Evolutionary conservation across 208 protist genomes (phyloP).

Genomic region (Acanthamoeba culbertsoni): DNA sequence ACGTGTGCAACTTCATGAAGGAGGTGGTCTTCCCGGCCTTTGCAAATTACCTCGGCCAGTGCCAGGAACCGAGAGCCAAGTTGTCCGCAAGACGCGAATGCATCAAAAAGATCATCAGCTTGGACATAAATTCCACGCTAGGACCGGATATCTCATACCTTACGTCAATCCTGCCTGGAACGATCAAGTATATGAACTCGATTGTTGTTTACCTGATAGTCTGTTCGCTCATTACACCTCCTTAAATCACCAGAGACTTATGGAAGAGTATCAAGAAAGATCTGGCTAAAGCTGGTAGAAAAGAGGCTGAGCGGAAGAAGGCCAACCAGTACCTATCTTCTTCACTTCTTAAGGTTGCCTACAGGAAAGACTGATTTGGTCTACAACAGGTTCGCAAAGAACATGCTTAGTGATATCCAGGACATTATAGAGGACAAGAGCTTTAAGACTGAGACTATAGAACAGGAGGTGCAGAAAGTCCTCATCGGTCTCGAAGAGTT

Average conservation of each 20-base stretch:
- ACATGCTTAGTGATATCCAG: neutral
- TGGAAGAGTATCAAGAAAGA: conserved; percentile 35
- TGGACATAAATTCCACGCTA: neutral
- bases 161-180: neutral
- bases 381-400: neutral
- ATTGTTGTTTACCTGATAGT: neutral
- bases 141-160: neutral
- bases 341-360: neutral
- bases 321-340: neutral
- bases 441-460: neutral
- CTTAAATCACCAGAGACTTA: neutral
- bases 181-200: neutral
- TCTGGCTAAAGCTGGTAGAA: neutral
- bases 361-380: neutral
- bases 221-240: neutral
- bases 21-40: conserved; percentile 18
- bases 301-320: neutral
- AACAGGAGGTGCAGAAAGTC: neutral
- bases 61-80: conserved; percentile 1
- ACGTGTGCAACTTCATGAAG: conserved; percentile 22
- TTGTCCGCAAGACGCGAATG: neutral
- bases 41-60: neutral
- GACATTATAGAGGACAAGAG: conserved; percentile 4
- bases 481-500: neutral
- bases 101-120: conserved; percentile 7